Evolutionary conservation across 768 basidiomycete genomes (phyloP), one percentile per base, ranked within the genome.

Genomic region (Floccularia luteovirens): DNA sequence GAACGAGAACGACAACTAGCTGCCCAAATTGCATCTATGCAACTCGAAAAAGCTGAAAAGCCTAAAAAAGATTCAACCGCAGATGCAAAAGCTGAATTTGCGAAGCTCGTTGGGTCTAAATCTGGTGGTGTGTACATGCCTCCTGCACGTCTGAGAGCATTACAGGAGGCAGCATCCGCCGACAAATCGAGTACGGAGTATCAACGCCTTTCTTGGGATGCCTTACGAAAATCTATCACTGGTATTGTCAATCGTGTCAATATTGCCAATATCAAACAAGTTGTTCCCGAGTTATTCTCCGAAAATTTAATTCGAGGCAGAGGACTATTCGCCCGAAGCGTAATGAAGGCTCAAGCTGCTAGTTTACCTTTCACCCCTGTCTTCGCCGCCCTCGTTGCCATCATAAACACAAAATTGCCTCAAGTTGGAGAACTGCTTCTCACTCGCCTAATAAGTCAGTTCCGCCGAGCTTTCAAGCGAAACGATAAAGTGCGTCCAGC

Each of bases 241-340:
- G 96, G 96, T 90, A 85, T 98, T 50, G 94, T 98, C 72, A 99
- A 99, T 72, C 86, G 96, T 72, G 90, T 99, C 66, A 97, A 98
- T 60, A 74, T 91, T 14, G 73, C 82, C 50, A 98, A 98, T 59
- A 99, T 99, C 76, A 96, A 97, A 63, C 76, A 84, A 51, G 77
- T 94, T 48, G 76, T 91, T 0, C 90, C 90, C 0, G 90, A 94
- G 58, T 63, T 99, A 19, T 97, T 99, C 53, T 62, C 78, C 1
- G 96, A 99, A 61, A 96, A 99, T 61, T 75, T 99, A 22, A 78
- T 98, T 45, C 79, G 92, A 34, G 96, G 96, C 1, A 74, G 90
- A 19, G 96, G 96, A 1, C 69, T 99, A 28, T 96, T 98, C 56
- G 75, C 89, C 16, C 69, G 96, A 48, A 93, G 92, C 48, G 72